A percentile compares a stretch with the other conserved stretches of the same genome.
phyloP scores from a whole-genome alignment of 176 grass and related monocot species.

The Phyllostachys edulis region DNA sequence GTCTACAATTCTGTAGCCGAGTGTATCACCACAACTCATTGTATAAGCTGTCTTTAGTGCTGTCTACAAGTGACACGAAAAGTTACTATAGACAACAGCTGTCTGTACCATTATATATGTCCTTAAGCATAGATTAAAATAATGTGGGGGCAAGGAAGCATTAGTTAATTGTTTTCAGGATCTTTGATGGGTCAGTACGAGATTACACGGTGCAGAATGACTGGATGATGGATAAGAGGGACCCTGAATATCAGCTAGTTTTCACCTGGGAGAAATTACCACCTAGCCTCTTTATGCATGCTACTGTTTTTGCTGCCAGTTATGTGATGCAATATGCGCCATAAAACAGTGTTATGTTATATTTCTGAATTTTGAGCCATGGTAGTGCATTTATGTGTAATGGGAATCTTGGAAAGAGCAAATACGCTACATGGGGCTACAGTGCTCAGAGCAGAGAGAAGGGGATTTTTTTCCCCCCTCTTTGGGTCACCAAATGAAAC shows the following conservation, averaged over 20 bases:
- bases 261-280: conserved; percentile 17
- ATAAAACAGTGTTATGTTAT: not conserved
- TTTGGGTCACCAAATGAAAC: not conserved
- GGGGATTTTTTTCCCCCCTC: not conserved
- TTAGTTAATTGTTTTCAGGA: not conserved
- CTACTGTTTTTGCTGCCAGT: conserved; percentile 26
- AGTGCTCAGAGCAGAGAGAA: not conserved
- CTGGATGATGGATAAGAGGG: not conserved
- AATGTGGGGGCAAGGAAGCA: not conserved
- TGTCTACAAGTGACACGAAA: too few relatives aligned
- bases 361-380: not conserved
- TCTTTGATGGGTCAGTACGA: not conserved
- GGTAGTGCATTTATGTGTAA: conserved; percentile 17
- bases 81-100: too few relatives aligned
- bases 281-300: conserved; percentile 15
- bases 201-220: not conserved
- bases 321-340: conserved; percentile 1
- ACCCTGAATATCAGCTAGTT: not conserved
- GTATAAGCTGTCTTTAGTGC: too few relatives aligned
- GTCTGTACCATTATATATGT: too few relatives aligned
- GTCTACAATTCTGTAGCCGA: too few relatives aligned
- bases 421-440: conserved; percentile 8
- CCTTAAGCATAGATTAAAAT: not conserved
- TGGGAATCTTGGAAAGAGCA: conserved; percentile 21
- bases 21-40: too few relatives aligned